Conservation (phyloP, 2,329 filamentous ascomycete genomes). For the Ophiostoma himal-ulmi region DNA sequence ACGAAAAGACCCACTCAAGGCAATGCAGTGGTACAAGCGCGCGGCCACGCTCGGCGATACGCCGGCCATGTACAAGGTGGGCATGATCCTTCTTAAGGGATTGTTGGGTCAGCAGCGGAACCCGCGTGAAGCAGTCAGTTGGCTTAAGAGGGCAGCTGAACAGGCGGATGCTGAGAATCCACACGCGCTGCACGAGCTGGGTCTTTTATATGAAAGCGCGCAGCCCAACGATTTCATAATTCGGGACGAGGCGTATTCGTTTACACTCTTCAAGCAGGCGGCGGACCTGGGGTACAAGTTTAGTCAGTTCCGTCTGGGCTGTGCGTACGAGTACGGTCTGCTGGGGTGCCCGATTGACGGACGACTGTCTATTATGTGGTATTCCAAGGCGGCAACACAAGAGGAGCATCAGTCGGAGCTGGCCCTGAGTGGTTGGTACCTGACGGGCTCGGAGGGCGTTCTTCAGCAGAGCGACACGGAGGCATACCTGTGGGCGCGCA, state of each 20-base stretch:
- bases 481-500: slow-evolving; percentile 93
- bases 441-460: slow-evolving; percentile 84
- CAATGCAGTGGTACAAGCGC: slow-evolving; percentile 96
- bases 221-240: slow-evolving; percentile 62
- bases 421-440: slow-evolving; percentile 83
- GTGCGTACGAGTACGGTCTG: slow-evolving; percentile 82
- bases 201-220: slow-evolving; percentile 58
- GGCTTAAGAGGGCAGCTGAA: slow-evolving; percentile 90
- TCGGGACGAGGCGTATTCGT: slow-evolving; percentile 74
- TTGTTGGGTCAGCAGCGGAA: slow-evolving; percentile 82
- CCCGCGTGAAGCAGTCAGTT: slow-evolving; percentile 77
- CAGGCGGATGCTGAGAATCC: slow-evolving; percentile 84
- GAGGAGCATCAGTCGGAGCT: slow-evolving; percentile 91
- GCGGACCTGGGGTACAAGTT: slow-evolving; percentile 91
- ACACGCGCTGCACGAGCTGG: slow-evolving; percentile 87
- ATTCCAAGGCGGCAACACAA: slow-evolving; percentile 82
- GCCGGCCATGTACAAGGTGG: slow-evolving; percentile 96
- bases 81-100: slow-evolving; percentile 91
- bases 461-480: slow-evolving; percentile 90
- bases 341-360: slow-evolving; percentile 79
- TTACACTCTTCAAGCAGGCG: slow-evolving; percentile 76
- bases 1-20: slow-evolving; percentile 82
- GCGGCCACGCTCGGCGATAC: slow-evolving; percentile 85
- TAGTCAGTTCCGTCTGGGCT: slow-evolving; percentile 83
- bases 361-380: slow-evolving; percentile 84